phyloP scores from a whole-genome alignment of 2,329 filamentous ascomycete genomes.

The Fusarium liriodendri region DNA sequence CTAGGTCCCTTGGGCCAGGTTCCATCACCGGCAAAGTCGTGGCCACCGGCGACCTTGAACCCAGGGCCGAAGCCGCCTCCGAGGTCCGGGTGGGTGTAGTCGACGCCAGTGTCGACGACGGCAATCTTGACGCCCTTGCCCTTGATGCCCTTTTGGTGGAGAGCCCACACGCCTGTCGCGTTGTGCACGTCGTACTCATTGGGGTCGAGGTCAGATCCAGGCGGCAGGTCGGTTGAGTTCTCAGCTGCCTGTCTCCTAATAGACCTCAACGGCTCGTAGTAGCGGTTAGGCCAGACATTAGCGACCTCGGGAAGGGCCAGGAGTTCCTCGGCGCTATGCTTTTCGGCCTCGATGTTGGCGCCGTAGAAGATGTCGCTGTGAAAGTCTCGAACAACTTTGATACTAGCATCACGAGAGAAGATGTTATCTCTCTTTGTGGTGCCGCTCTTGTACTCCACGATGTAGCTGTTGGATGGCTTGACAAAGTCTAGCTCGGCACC shows the following conservation, averaged over 20 bases:
- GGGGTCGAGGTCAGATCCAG: neutral
- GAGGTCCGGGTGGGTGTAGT: conserved; percentile 25
- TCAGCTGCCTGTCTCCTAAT: neutral
- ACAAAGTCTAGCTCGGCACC: neutral
- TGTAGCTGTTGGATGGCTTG: neutral
- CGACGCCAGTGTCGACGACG: conserved; percentile 33
- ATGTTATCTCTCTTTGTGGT: neutral
- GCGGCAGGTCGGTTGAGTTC: neutral
- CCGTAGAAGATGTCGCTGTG: conserved; percentile 7
- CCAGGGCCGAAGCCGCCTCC: neutral
- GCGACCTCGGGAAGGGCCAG: neutral
- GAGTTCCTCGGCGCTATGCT: neutral
- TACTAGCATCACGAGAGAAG: neutral
- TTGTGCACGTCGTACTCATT: conserved; percentile 12
- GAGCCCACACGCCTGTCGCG: conserved; percentile 29
- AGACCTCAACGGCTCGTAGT: neutral
- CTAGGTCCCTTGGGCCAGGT: neutral
- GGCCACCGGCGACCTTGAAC: neutral
- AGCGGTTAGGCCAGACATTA: neutral
- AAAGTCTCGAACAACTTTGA: conserved; percentile 6
- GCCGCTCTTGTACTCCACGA: neutral
- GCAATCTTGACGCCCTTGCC: conserved; percentile 34
- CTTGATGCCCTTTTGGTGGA: conserved; percentile 21
- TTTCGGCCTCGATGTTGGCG: conserved; percentile 1
- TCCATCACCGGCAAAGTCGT: neutral